Percentiles rank a stretch among this genome's conserved stretches.
Conservation (phyloP, 176 grass and related monocot species). For the Musa schizocarpa region DNA sequence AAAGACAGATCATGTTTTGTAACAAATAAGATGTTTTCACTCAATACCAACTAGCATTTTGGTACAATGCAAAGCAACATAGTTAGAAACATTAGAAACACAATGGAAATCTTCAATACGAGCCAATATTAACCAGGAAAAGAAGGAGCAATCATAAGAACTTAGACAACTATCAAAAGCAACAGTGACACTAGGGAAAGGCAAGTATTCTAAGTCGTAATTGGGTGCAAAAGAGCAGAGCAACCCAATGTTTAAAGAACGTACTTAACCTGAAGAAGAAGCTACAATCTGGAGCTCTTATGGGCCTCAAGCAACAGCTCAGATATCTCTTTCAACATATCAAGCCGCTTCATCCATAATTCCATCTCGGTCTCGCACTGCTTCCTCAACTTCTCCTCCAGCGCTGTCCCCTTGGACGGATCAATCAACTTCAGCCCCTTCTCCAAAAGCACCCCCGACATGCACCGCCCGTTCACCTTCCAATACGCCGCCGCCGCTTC, state of each 20-base stretch:
- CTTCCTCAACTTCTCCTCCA: slow-evolving; percentile 10
- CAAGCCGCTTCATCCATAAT: not conserved
- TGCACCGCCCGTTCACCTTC: not conserved
- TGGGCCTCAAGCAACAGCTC: not conserved
- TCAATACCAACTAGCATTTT: not conserved
- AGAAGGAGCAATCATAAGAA: not conserved
- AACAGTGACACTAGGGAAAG: not conserved
- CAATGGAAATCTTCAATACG: not conserved
- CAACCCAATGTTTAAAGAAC: not conserved
- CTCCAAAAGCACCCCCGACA: not conserved
- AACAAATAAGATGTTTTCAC: not conserved
- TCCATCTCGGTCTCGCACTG: not conserved
- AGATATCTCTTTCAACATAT: slow-evolving; percentile 5
- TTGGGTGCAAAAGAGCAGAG: not conserved
- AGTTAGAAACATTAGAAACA: not conserved
- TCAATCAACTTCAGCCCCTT: not conserved
- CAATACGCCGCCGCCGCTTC: not conserved
- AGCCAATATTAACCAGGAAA: not conserved
- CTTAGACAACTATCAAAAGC: not conserved
- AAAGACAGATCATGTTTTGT: too few species aligned
- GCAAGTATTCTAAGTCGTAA: not conserved
- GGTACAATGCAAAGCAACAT: not conserved
- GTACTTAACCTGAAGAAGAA: slow-evolving; percentile 10
- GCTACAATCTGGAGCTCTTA: slow-evolving; percentile 1
- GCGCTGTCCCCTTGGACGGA: not conserved